These are phyloP conservation scores for Tetrahymena borealis DNA, from an alignment of 73 alveolate genomes.

Conservation along the genomic window DNA sequence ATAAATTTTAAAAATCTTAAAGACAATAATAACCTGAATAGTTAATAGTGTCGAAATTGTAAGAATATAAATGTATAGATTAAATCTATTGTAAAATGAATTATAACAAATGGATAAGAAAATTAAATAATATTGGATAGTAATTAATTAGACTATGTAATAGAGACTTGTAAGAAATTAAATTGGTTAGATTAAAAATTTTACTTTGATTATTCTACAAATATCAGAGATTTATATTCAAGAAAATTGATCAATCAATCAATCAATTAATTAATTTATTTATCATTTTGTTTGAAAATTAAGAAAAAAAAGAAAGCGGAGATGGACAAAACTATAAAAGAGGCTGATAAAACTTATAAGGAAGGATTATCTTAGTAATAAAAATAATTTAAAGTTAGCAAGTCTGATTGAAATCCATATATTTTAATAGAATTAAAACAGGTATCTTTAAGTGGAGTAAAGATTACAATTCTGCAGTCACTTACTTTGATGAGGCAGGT, in stretches of 20 bases:
- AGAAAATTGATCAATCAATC: not conserved
- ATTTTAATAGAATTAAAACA: not conserved
- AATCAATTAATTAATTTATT: not conserved
- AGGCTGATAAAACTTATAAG: not conserved
- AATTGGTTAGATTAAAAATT: no score
- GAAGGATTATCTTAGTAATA: not conserved
- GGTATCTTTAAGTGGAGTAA: not conserved
- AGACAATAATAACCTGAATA: no score
- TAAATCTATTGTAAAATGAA: no score
- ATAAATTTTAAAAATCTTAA: no score
- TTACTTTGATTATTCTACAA: not conserved
- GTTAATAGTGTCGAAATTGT: no score
- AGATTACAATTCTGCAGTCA: not conserved
- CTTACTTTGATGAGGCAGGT: not conserved
- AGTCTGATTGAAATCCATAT: no score
- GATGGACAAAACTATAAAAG: not conserved
- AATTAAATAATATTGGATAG: no score
- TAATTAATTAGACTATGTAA: no score
- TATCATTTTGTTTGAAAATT: not conserved
- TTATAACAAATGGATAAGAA: no score
- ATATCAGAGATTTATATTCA: no score
- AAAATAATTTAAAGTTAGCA: not conserved
- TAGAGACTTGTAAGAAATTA: no score
- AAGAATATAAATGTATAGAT: no score
- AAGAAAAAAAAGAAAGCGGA: not conserved